These are phyloP conservation scores for Calophaca sinica DNA, from an alignment of 306 rosid genomes.

Conservation along the genomic window DNA sequence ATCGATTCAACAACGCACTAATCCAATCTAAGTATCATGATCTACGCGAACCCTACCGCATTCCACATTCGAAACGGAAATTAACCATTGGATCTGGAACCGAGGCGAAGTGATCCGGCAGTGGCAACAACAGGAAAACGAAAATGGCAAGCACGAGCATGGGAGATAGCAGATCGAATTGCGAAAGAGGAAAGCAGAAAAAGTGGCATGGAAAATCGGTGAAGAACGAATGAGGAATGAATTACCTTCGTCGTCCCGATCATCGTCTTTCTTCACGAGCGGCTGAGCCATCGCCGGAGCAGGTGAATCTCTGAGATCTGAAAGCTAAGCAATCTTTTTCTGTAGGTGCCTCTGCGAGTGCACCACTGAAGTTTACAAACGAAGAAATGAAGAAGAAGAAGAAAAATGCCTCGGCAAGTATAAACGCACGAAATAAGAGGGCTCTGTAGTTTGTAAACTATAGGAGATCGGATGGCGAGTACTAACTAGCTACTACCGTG, in stretches of 20 bases:
- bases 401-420: slow-evolving; percentile 27
- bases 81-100: slow-evolving; percentile 63
- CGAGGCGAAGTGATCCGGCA: slow-evolving; percentile 47
- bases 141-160: slow-evolving; percentile 11
- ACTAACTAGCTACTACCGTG: too few species aligned
- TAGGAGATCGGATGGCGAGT: too few species aligned
- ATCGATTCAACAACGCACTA: slow-evolving; percentile 36
- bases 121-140: slow-evolving; percentile 14
- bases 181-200: slow-evolving; percentile 6
- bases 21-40: slow-evolving; percentile 44
- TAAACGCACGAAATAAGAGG: slow-evolving; percentile 4
- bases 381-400: background rate
- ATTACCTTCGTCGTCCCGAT: slow-evolving; percentile 97
- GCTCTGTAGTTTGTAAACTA: too few species aligned
- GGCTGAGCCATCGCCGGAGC: slow-evolving; percentile 87
- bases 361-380: slow-evolving; percentile 45
- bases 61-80: slow-evolving; percentile 24
- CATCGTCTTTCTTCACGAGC: slow-evolving; percentile 97
- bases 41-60: slow-evolving; percentile 38
- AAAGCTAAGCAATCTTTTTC: slow-evolving; percentile 28
- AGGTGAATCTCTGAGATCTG: slow-evolving; percentile 61
- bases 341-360: slow-evolving; percentile 50
- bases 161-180: slow-evolving; percentile 47
- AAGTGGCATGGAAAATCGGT: background rate
- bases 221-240: slow-evolving; percentile 3